Conservation (phyloP, 148 eudicot species). For the Chenopodium album region DNA sequence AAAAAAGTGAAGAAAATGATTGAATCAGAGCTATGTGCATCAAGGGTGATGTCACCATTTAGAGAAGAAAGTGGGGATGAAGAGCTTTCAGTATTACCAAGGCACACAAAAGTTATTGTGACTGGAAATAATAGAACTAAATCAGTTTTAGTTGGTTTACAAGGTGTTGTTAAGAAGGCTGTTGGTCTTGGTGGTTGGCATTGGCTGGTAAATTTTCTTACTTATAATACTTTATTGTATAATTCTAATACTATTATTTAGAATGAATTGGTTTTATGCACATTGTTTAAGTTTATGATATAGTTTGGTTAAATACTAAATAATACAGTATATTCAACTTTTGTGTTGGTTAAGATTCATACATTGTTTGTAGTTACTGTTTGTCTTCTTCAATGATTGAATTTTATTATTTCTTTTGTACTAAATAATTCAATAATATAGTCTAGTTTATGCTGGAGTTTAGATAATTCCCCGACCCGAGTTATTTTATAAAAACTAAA, state of each 20-base stretch:
- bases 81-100: conserved; percentile 83
- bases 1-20: conserved; percentile 37
- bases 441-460: background rate
- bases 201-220: conserved; percentile 74
- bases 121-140: conserved; percentile 96
- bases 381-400: background rate
- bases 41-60: conserved; percentile 58
- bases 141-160: conserved; percentile 91
- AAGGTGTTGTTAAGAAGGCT: conserved; percentile 98
- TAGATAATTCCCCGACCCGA: background rate
- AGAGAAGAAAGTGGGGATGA: conserved; percentile 95
- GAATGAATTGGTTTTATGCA: background rate
- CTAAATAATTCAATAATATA: background rate
- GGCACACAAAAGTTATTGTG: conserved; percentile 92
- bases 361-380: background rate
- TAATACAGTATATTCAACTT: conserved; percentile 14
- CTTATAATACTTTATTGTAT: conserved; percentile 9
- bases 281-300: background rate
- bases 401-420: conserved; percentile 4
- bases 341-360: conserved; percentile 24
- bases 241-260: background rate
- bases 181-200: conserved; percentile 99
- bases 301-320: background rate
- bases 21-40: conserved; percentile 54
- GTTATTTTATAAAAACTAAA: background rate